Base-by-base conservation (phyloP, 345 rosid species). In the Capsella bursapastoris region DNA sequence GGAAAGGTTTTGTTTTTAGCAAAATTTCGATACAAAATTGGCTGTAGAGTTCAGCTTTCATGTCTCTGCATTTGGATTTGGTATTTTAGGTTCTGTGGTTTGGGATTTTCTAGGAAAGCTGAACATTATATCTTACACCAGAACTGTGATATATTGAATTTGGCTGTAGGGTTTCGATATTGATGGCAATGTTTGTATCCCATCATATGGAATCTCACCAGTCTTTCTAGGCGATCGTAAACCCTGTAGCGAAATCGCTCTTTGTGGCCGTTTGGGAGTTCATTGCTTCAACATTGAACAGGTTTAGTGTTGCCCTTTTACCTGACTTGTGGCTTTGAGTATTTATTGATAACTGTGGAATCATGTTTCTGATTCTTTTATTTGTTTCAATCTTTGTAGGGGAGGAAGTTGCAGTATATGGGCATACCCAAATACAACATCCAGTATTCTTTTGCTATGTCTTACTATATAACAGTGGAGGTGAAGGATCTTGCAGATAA, bases 211-310 rank as follows among this genome's bases (percentile, higher is more conserved):
- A 43, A 13, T 43, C 7, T 27, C 31, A 2, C 65, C 65, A 60
- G 2, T 4, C 65, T 8, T 18, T 25, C 1, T 60, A 4, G 65
- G 65, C 11, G 47, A 22, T 22, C 2, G 3, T 0, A n/a, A 61
- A 62, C 37, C 31, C 13, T 13, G 7, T 62, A 3, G 25, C 49
- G 12, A 13, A 0, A 8, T 13, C 9, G 2, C 51, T 25, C 50
- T 62, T 62, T 62, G 25, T 29, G 51, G 67, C 52, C 67, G 14
- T 7, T 44, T 63, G 27, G 67, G 67, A 28, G 14, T 63, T 63
- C 67, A 62, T 12, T 62, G 66, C 13, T 62, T 62, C 37, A 62
- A 62, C 66, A 9, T 62, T 28, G 51, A 62, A 29, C 32, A 29
- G 32, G 32, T 29, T 29, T 29, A 5, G 32, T 29, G 22, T 18